Evolutionary conservation across 23 red algal genomes (phyloP).

Genomic region (Gracilariopsis chorda): DNA sequence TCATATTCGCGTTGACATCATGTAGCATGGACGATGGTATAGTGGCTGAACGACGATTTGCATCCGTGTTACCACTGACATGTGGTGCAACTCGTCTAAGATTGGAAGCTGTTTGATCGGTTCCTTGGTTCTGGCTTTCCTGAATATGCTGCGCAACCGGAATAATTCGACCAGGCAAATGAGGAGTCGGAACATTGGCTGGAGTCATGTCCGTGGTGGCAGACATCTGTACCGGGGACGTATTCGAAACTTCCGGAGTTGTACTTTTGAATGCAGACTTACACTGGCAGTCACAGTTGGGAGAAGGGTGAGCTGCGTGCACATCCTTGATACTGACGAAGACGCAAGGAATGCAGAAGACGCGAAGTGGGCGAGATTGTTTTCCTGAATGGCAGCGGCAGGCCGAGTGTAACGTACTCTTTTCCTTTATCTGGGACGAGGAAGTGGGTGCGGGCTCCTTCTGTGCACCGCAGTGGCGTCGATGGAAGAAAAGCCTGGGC

Average conservation of each 20-base stretch:
- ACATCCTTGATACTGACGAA: no score
- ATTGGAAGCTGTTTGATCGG: no score
- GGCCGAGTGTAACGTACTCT: neutral
- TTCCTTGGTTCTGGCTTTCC: no score
- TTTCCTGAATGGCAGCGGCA: neutral
- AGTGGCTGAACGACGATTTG: neutral
- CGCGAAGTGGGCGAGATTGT: neutral
- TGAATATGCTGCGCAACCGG: no score
- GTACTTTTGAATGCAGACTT: neutral
- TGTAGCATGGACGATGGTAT: neutral
- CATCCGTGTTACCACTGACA: neutral
- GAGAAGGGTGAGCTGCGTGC: no score
- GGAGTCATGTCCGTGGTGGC: neutral
- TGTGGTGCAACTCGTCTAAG: no score
- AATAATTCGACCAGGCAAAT: no score
- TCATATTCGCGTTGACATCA: neutral
- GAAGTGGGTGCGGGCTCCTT: neutral
- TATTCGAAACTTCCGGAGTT: neutral
- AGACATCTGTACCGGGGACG: neutral
- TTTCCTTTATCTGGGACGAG: neutral
- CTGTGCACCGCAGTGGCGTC: neutral
- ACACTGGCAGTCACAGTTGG: neutral
- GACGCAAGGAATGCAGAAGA: conserved; percentile 3
- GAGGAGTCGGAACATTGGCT: neutral
- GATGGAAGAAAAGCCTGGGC: neutral